Base-by-base conservation (phyloP, 306 rosid species). In the Prunus mira region DNA sequence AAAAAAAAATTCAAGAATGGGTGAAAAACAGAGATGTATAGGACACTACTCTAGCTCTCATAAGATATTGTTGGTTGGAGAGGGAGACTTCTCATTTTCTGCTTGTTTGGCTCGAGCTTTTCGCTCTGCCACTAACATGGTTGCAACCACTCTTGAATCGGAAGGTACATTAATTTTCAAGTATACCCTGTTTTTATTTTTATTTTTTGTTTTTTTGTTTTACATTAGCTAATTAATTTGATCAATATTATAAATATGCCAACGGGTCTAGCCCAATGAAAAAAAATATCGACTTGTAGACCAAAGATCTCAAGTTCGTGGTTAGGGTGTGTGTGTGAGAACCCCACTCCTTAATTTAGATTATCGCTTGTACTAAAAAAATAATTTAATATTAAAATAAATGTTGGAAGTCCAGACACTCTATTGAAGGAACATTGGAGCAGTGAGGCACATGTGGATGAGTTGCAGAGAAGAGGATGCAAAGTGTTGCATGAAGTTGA, bases 1-100 rank as follows among this genome's bases (percentile, higher is more conserved):
- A 38, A 14, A 34, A 1, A 15, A 28, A 3, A 62, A 62, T 6
- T 62, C 12, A 62, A 65, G 1, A 4, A 72, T 55, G 61, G 58
- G 45, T 3, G 58, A 12, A 28, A 47, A 11, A 65, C 75, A 51
- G 67, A 72, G 51, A 77, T 0, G 65, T 62, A 77, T 82, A 34
- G 9, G 30, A 52, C 72, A 72, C 38, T 82, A 82, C 58, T 10
- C 34, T 6, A 73, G 79, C 65, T 77, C 82, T 72, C 82, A 82
- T 45, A 58, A 22, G 43, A 72, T 77, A 18, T 27, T 82, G 51
- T 46, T 82, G 32, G 67, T 82, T 50, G 85, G 85, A 6, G 85
- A 82, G 50, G 85, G 82, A 15, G 75, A 77, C 43, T 82, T 82
- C 49, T 82, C 85, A 2, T 82, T 82, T 43, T 67, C 82, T 30